Evolutionary conservation across 176 grass and related monocot species (phyloP).

Genomic region (Puya raimondii): DNA sequence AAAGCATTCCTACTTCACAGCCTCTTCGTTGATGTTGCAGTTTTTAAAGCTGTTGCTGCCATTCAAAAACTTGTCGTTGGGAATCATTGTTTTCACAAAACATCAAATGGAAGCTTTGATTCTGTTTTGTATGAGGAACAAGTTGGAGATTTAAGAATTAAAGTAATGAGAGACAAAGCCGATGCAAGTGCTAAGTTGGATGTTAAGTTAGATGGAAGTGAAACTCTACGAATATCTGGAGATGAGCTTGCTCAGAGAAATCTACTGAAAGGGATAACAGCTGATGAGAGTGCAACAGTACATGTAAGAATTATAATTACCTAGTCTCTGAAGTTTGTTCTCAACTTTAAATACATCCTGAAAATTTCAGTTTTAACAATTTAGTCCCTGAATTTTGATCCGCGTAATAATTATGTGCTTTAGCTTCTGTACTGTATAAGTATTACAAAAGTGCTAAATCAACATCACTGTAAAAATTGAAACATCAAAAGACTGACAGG

Average conservation of each 20-base stretch:
- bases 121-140: slow-evolving; percentile 38
- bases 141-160: slow-evolving; percentile 83
- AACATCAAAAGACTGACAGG: too few species aligned
- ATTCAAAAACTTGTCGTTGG: slow-evolving; percentile 45
- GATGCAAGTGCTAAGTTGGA: slow-evolving; percentile 72
- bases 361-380: background rate
- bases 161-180: slow-evolving; percentile 54
- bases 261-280: slow-evolving; percentile 89
- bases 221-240: slow-evolving; percentile 46
- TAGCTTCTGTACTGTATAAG: too few species aligned
- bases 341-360: background rate
- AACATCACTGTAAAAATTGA: too few species aligned
- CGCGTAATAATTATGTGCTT: too few species aligned
- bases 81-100: slow-evolving; percentile 29
- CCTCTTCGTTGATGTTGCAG: slow-evolving; percentile 87
- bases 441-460: too few species aligned
- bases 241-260: slow-evolving; percentile 73
- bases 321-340: too few species aligned
- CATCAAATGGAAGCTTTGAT: slow-evolving; percentile 32
- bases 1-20: slow-evolving; percentile 97
- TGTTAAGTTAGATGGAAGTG: slow-evolving; percentile 82
- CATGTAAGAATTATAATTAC: slow-evolving; percentile 39
- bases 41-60: slow-evolving; percentile 71
- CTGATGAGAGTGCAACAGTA: slow-evolving; percentile 93
- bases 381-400: too few species aligned